phyloP scores from a whole-genome alignment of 2,329 filamentous ascomycete genomes.

The Aspergillus sp. region DNA sequence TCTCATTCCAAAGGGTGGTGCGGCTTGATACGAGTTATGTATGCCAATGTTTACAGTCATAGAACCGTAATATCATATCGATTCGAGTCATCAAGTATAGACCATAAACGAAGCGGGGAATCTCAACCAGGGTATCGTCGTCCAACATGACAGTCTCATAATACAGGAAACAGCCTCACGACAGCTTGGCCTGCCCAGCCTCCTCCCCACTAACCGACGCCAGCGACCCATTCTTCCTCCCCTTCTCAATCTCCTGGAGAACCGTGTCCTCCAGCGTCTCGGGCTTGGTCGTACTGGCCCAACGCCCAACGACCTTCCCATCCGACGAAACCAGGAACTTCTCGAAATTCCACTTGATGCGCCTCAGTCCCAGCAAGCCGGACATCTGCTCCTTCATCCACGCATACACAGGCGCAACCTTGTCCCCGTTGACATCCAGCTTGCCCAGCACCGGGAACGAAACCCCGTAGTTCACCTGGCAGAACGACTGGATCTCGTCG shows the following conservation, averaged over 20 bases:
- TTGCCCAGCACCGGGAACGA: conserved; percentile 86
- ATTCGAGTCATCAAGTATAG: too few relatives aligned
- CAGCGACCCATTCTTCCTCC: conserved; percentile 29
- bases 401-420: conserved; percentile 67
- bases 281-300: conserved; percentile 82
- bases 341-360: conserved; percentile 99
- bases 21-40: too few relatives aligned
- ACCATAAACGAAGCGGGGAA: too few relatives aligned
- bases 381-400: conserved; percentile 65
- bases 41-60: not conserved
- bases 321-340: conserved; percentile 88
- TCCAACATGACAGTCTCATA: too few relatives aligned
- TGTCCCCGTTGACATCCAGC: conserved; percentile 83
- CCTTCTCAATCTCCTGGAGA: conserved; percentile 60
- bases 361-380: conserved; percentile 77
- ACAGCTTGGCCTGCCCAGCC: conserved; percentile 14
- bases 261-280: conserved; percentile 68
- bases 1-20: conserved; percentile 50
- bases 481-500: conserved; percentile 74
- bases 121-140: too few relatives aligned
- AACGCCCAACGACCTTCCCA: conserved; percentile 74
- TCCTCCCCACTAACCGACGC: conserved; percentile 14
- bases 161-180: conserved; percentile 8
- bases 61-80: not conserved
- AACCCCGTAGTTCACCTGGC: conserved; percentile 89